Evolutionary conservation across 345 rosid genomes (phyloP).

Genomic region (Aquilaria sinensis): DNA sequence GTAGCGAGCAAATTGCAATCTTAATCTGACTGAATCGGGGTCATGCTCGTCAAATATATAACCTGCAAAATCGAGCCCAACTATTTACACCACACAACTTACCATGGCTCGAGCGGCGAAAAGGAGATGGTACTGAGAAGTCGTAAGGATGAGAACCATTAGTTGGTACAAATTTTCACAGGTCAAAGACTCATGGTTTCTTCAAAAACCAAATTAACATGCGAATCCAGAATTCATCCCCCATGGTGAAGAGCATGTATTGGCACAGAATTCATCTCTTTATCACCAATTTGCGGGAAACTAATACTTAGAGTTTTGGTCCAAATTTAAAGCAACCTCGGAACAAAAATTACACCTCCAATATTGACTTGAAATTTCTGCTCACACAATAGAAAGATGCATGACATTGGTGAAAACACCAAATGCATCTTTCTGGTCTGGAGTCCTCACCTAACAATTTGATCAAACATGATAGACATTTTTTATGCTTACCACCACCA

Average conservation of each 20-base stretch:
- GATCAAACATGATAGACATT: no score
- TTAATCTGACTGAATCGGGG: conserved; percentile 50
- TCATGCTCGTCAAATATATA: conserved; percentile 62
- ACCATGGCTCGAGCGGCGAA: conserved; percentile 18
- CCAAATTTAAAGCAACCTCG: no score
- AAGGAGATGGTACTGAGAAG: conserved; percentile 19
- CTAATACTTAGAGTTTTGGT: no score
- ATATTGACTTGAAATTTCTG: no score
- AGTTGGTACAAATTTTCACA: conserved; percentile 10
- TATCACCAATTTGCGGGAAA: no score
- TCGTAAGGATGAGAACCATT: conserved; percentile 16
- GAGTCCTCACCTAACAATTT: no score
- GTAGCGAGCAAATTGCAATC: conserved; percentile 75
- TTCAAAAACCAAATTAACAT: conserved; percentile 6
- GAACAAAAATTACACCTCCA: no score
- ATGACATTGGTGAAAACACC: no score
- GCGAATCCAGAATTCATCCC: neutral
- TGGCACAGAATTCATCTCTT: no score
- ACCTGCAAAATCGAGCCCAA: conserved; percentile 66
- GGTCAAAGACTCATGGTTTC: conserved; percentile 7
- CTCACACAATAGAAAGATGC: no score
- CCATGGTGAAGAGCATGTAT: neutral
- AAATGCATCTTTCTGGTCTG: no score
- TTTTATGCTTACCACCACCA: no score
- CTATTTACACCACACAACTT: conserved; percentile 35